These are phyloP conservation scores for Neocatenulostroma microsporum DNA, from an alignment of 2,329 filamentous ascomycete species.

Conservation along the genomic window DNA sequence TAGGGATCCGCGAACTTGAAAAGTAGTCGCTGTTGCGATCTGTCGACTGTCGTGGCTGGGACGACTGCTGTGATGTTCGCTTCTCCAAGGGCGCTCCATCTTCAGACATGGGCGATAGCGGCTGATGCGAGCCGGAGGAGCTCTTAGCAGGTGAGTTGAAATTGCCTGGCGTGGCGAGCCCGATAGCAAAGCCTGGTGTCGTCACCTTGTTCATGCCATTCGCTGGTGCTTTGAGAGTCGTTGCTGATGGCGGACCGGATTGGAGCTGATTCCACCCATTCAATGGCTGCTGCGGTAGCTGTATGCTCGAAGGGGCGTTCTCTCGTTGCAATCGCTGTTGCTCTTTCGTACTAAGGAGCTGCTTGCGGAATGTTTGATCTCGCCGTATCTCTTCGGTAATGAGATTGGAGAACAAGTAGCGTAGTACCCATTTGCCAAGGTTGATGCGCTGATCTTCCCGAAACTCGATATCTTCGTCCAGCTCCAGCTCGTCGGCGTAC, in stretches of 20 bases:
- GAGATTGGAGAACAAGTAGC: constrained; percentile 82
- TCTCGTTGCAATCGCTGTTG: constrained; percentile 48
- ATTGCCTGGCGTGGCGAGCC: constrained; percentile 38
- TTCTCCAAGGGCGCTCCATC: constrained; percentile 46
- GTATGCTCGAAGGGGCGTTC: constrained; percentile 55
- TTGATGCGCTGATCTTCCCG: constrained; percentile 94
- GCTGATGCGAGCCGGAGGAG: constrained; percentile 17
- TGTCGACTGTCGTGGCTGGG: constrained; percentile 47
- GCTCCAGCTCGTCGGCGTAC: constrained; percentile 80
- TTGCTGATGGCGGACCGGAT: constrained; percentile 39
- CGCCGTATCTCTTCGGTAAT: constrained; percentile 84
- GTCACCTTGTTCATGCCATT: constrained; percentile 51
- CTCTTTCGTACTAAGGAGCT: constrained; percentile 56
- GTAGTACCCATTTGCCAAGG: constrained; percentile 89
- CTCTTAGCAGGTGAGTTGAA: constrained; percentile 26
- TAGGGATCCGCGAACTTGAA: constrained; percentile 49
- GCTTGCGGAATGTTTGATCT: constrained; percentile 65
- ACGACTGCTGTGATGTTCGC: constrained; percentile 47
- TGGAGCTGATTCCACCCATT: constrained; percentile 37
- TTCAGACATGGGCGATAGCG: constrained; percentile 33
- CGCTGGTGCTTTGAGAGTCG: constrained; percentile 51
- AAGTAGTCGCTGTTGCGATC: constrained; percentile 70
- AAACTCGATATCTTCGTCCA: constrained; percentile 70
- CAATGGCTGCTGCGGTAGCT: constrained; percentile 39
- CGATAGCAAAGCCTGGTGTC: constrained; percentile 72